Evolutionary conservation across 352 stramenopile species (phyloP), one percentile per base, ranked within the genome.

Genomic region (Globisporangium camurandrum): DNA sequence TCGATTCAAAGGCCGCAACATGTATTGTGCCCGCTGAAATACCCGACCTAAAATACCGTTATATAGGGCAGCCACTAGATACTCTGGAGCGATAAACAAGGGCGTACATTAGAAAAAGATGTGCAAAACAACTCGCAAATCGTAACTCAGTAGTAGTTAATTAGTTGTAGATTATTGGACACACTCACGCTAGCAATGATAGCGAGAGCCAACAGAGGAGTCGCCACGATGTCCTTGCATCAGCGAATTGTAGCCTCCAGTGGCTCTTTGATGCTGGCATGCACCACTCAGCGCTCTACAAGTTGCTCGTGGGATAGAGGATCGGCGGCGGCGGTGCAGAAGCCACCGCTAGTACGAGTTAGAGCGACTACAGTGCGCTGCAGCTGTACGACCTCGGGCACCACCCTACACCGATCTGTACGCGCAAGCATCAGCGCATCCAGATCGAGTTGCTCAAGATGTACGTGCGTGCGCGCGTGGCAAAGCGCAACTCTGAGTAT

Each of bases 401-500:
- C 64, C 88, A 95, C 39, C 87, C 90, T 4, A 70, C 74, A 14
- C 78, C 79, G 11, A 60, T 97, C 4, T 67, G 75, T 9, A 97
- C 86, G 4, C 61, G 58, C 23, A 74, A 79, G 38, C 91, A 97
- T 63, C 70, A 91, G 56, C 80, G 84, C 4, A 73, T 74, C 4
- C 91, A 97, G 61, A 92, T 97, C 42, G 56, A 86, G 10, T 40
- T 97, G 23, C 66, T 97, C 10, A 62, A 72, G 31, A 57, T 61
- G 28, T 84, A 92, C 46, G 66, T 86, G 46, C 84, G 88, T 12
- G 63, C 76, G 7, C 56, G 95, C 14, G 54, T 81, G 27, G 60
- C 51, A 23, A 58, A 70, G 22, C 97, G 95, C 72, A 97, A 97
- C 57, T 52, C 57, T 31, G 75, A 92, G 43, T 96, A 97, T 53